These are phyloP conservation scores for Cladosporium velox DNA, from an alignment of 2,329 filamentous ascomycete genomes.

Conservation along the genomic window DNA sequence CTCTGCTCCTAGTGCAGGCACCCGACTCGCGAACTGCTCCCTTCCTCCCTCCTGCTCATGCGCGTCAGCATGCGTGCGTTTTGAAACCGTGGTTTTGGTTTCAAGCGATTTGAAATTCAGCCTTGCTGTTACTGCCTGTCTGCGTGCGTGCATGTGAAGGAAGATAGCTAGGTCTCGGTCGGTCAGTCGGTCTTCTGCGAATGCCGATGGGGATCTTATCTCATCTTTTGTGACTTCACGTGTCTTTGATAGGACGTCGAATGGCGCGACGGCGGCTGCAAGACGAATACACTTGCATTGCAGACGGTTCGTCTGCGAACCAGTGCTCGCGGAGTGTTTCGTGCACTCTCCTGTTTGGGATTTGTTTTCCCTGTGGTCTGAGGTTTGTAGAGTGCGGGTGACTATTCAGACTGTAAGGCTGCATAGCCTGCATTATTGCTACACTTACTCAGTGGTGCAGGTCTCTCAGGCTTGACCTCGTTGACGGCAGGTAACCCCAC, in stretches of 20 bases:
- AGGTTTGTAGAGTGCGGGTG: background rate
- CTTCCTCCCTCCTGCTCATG: background rate
- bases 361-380: background rate
- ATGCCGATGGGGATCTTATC: background rate
- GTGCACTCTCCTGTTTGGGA: background rate
- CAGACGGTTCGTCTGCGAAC: background rate
- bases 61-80: slow-evolving; percentile 2
- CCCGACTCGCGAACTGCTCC: background rate
- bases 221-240: background rate
- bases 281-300: slow-evolving; percentile 3
- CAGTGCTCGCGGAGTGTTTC: too few species aligned
- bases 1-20: background rate
- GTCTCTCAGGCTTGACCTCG: background rate
- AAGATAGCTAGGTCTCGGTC: background rate
- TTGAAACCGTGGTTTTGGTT: slow-evolving; percentile 2
- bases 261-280: background rate
- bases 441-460: background rate
- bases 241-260: background rate
- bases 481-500: background rate
- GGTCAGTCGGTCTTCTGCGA: background rate
- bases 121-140: background rate
- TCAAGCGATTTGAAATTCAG: background rate
- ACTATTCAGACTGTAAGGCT: background rate
- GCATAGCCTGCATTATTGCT: background rate
- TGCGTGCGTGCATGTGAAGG: background rate